phyloP scores from a whole-genome alignment of 139 green algal species.

The Pycnococcus provasolii region DNA sequence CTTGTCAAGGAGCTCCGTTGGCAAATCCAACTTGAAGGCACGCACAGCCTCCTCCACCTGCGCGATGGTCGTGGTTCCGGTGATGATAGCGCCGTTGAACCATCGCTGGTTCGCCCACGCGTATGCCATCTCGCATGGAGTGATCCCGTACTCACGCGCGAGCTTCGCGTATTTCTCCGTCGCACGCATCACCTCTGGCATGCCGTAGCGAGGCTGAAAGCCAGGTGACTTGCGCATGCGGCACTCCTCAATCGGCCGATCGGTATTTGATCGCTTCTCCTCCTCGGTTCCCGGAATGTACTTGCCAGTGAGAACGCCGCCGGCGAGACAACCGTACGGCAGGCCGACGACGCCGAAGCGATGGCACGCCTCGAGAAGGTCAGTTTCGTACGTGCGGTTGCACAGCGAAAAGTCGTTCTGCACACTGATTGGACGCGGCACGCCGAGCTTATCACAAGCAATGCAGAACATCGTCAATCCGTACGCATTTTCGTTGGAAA shows the following conservation, averaged over 20 bases:
- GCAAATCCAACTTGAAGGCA: constrained; percentile 33
- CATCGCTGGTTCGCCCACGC: constrained; percentile 36
- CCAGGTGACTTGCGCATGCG: neutral
- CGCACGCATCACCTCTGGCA: constrained; percentile 36
- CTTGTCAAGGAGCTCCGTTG: constrained; percentile 34
- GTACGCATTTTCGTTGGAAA: constrained; percentile 67
- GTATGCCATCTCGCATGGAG: constrained; percentile 39
- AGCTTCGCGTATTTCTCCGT: neutral
- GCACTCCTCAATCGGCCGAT: constrained; percentile 3
- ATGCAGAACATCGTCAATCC: constrained; percentile 47
- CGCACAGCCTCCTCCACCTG: constrained; percentile 47
- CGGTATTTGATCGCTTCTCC: neutral
- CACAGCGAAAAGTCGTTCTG: constrained; percentile 55
- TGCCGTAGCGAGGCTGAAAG: constrained; percentile 40
- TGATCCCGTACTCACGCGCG: constrained; percentile 20
- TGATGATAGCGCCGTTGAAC: constrained; percentile 36
- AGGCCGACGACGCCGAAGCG: constrained; percentile 15
- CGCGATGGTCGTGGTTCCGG: constrained; percentile 39
- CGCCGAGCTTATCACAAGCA: constrained; percentile 30
- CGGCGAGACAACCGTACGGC: constrained; percentile 11
- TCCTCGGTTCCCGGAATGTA: neutral
- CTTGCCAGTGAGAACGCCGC: constrained; percentile 22
- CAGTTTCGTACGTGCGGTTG: constrained; percentile 35
- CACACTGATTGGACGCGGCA: constrained; percentile 48
- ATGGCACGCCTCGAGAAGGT: constrained; percentile 42